Percentiles rank a stretch among this genome's conserved stretches.
These are phyloP conservation scores for Thermothielavioides terrestris DNA, from an alignment of 495 filamentous ascomycete genomes.

Conservation along the genomic window DNA sequence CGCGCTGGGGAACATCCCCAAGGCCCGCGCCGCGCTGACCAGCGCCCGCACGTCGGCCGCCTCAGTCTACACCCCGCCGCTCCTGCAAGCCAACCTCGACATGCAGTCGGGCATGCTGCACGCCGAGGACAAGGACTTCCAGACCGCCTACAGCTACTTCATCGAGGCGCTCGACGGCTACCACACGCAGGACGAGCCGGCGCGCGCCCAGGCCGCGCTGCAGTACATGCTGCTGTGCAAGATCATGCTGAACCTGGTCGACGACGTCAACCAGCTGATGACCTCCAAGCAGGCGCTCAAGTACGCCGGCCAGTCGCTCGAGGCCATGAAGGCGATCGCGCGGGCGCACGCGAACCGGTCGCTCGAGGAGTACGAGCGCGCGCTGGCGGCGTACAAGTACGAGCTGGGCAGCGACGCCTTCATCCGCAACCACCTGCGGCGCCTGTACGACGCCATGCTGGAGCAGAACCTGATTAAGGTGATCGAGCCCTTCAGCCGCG, in stretches of 20 bases:
- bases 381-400: slow-evolving; percentile 76
- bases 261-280: slow-evolving; percentile 91
- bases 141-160: slow-evolving; percentile 96
- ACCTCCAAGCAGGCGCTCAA: slow-evolving; percentile 90
- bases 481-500: slow-evolving; percentile 93
- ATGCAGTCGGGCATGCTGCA: slow-evolving; percentile 99
- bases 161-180: slow-evolving; percentile 98
- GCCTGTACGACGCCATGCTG: slow-evolving; percentile 94
- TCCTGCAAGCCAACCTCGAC: slow-evolving; percentile 90
- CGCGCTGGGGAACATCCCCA: slow-evolving; percentile 90
- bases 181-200: slow-evolving; percentile 77
- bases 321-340: slow-evolving; percentile 98
- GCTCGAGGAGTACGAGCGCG: slow-evolving; percentile 91
- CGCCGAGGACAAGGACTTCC: slow-evolving; percentile 97
- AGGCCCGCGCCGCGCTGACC: slow-evolving; percentile 90
- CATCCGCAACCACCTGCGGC: slow-evolving; percentile 87
- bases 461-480: slow-evolving; percentile 99
- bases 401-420: slow-evolving; percentile 89
- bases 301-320: slow-evolving; percentile 86
- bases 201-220: slow-evolving; percentile 78
- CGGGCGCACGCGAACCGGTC: slow-evolving; percentile 90
- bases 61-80: slow-evolving; percentile 91
- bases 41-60: slow-evolving; percentile 90
- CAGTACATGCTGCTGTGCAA: slow-evolving; percentile 99
- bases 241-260: slow-evolving; percentile 95